Evolutionary conservation across 495 filamentous ascomycete species (phyloP).

Genomic region (Massariosphaeria phaeospora): DNA sequence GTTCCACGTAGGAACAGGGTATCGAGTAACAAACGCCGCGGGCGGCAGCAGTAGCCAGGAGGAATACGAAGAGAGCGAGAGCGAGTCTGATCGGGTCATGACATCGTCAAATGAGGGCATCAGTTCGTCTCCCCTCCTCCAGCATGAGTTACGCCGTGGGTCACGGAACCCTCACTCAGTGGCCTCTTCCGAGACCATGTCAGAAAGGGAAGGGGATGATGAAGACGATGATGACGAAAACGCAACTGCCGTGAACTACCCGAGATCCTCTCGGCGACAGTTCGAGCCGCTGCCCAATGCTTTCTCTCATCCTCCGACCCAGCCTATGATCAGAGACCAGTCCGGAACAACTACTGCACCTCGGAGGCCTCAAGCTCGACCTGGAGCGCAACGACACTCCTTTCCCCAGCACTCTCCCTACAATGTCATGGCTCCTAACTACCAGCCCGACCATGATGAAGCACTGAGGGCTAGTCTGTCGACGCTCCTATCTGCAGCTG

Average conservation of each 20-base stretch:
- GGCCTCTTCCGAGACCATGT: constrained; percentile 37
- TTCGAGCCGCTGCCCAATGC: constrained; percentile 87
- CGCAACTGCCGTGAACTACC: constrained; percentile 69
- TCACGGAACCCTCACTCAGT: constrained; percentile 30
- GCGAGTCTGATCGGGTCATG: constrained; percentile 75
- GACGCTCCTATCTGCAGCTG: constrained; percentile 88
- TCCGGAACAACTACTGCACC: constrained; percentile 39
- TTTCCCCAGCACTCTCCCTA: constrained; percentile 49
- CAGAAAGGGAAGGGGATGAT: constrained; percentile 48
- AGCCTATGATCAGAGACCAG: constrained; percentile 41
- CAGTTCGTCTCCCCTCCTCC: constrained; percentile 34
- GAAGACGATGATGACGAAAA: constrained; percentile 75
- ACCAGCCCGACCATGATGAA: constrained; percentile 85
- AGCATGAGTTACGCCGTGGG: constrained; percentile 24
- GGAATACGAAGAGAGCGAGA: constrained; percentile 83
- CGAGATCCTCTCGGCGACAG: constrained; percentile 49
- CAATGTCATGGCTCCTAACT: constrained; percentile 66
- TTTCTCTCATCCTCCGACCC: constrained; percentile 73
- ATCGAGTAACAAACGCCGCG: constrained; percentile 5
- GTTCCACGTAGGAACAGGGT: constrained; percentile 15
- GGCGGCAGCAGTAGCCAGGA: constrained; percentile 74
- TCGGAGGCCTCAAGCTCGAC: constrained; percentile 35
- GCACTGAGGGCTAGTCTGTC: constrained; percentile 87
- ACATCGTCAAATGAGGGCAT: constrained; percentile 81
- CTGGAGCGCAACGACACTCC: constrained; percentile 39